phyloP scores from a whole-genome alignment of 2,329 filamentous ascomycete species.

The Plenodomus tracheiphilus region DNA sequence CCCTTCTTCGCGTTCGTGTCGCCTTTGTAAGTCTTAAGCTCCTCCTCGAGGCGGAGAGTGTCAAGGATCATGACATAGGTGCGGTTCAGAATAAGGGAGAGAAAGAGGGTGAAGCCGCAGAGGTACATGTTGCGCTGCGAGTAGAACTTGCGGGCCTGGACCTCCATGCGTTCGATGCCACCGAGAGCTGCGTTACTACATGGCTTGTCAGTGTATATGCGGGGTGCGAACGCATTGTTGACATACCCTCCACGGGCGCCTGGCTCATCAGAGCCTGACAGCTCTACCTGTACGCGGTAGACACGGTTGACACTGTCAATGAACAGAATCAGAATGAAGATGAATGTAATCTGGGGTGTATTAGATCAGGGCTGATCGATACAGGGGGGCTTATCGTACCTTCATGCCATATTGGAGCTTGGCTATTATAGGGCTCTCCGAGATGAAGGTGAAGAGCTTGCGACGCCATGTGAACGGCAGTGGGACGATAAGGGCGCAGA shows the following conservation, averaged over 20 bases:
- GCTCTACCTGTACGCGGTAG: constrained; percentile 92
- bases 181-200: constrained; percentile 71
- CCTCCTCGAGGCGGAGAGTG: constrained; percentile 87
- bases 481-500: constrained; percentile 79
- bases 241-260: constrained; percentile 54
- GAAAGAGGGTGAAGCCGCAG: constrained; percentile 98
- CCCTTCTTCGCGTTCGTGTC: constrained; percentile 65
- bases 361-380: constrained; percentile 12
- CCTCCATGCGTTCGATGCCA: constrained; percentile 91
- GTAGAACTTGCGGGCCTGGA: constrained; percentile 99
- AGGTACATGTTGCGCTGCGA: constrained; percentile 99
- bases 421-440: constrained; percentile 79
- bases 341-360: constrained; percentile 77
- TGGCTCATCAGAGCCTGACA: constrained; percentile 71
- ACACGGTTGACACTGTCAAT: constrained; percentile 95
- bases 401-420: constrained; percentile 98
- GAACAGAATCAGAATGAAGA: constrained; percentile 98
- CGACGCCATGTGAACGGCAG: constrained; percentile 85
- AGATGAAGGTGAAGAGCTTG: constrained; percentile 94
- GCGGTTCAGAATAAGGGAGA: constrained; percentile 97
- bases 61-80: constrained; percentile 98
- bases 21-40: constrained; percentile 80
- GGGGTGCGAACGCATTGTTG: neutral
- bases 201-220: constrained; percentile 12
- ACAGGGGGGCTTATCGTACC: constrained; percentile 47